Conservation (phyloP, 192 early-diverging fungal species). For the Umbelopsis sp. region DNA sequence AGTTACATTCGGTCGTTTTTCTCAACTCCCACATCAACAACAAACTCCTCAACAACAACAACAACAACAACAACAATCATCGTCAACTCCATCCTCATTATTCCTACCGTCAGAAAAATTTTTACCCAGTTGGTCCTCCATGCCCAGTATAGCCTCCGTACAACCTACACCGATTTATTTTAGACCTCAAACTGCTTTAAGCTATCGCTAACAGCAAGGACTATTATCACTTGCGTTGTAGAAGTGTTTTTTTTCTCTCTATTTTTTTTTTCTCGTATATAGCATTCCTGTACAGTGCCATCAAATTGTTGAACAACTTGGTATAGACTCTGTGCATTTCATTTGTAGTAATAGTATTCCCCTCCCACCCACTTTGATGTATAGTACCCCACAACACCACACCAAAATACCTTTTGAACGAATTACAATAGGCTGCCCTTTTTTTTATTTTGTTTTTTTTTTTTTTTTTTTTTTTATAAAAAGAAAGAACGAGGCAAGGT, state of each 20-base stretch:
- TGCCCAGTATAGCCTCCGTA: neutral
- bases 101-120: neutral
- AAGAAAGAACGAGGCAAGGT: neutral
- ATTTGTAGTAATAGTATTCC: neutral
- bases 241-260: neutral
- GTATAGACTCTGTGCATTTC: neutral
- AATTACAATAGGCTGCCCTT: too few species aligned
- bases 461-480: neutral
- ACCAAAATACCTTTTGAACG: neutral
- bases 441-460: neutral
- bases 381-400: too few species aligned
- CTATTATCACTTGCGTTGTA: neutral
- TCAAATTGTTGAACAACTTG: neutral
- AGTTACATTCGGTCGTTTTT: neutral
- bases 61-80: too few species aligned
- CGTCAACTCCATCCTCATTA: too few species aligned
- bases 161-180: constrained; percentile 2
- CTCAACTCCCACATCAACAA: neutral
- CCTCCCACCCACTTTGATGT: neutral
- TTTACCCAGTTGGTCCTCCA: neutral
- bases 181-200: neutral
- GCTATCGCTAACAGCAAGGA: neutral
- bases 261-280: neutral
- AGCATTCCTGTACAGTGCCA: neutral
- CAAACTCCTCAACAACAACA: neutral